phyloP scores from a whole-genome alignment of 2,329 filamentous ascomycete species.

The Aspergillus chevalieri region DNA sequence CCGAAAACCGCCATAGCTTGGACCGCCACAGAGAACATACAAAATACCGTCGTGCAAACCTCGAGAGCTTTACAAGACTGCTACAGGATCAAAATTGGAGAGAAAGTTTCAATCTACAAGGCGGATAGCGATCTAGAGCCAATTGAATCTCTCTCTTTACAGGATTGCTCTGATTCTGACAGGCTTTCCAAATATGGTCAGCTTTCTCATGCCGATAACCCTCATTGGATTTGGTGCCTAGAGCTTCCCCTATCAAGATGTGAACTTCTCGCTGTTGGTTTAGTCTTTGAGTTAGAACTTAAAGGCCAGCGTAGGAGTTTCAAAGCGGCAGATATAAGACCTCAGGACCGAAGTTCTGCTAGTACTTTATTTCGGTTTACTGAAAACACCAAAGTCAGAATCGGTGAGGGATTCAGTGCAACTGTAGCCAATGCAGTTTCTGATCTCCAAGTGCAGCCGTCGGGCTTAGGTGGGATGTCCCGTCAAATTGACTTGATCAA shows the following conservation, averaged over 20 bases:
- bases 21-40: slow-evolving; percentile 56
- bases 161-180: slow-evolving; percentile 49
- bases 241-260: slow-evolving; percentile 46
- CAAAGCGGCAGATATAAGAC: slow-evolving; percentile 51
- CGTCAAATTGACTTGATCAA: slow-evolving; percentile 62
- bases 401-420: slow-evolving; percentile 21
- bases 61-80: slow-evolving; percentile 67
- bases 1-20: slow-evolving; percentile 58
- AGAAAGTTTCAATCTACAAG: slow-evolving; percentile 58
- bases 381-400: slow-evolving; percentile 25
- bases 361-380: slow-evolving; percentile 33
- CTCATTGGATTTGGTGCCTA: slow-evolving; percentile 46
- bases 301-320: slow-evolving; percentile 58
- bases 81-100: slow-evolving; percentile 65
- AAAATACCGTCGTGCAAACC: slow-evolving; percentile 64
- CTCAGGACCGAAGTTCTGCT: slow-evolving; percentile 34
- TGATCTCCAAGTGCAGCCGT: slow-evolving; percentile 29
- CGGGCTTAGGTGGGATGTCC: slow-evolving; percentile 62
- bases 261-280: slow-evolving; percentile 64
- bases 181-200: slow-evolving; percentile 30
- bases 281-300: slow-evolving; percentile 60
- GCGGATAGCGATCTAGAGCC: slow-evolving; percentile 48
- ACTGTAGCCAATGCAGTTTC: slow-evolving; percentile 7
- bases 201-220: slow-evolving; percentile 30
- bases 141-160: slow-evolving; percentile 54